Conservation (phyloP, 352 stramenopile genomes). For the Thraustochytrium striatum region DNA sequence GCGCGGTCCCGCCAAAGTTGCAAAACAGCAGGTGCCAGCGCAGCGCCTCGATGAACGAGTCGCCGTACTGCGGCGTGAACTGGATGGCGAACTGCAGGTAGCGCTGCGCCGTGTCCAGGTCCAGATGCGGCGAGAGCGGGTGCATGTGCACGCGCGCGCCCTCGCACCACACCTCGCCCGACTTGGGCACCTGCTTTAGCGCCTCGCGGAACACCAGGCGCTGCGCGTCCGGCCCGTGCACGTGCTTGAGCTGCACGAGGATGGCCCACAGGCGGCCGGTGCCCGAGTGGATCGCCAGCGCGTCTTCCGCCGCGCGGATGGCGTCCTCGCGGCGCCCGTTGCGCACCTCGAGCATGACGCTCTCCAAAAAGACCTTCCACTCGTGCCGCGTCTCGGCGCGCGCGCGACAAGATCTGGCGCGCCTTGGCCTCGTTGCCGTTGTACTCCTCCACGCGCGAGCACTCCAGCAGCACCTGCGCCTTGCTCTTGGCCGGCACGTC, state of each 20-base stretch:
- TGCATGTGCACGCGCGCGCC: slow-evolving; percentile 66
- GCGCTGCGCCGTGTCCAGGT: slow-evolving; percentile 61
- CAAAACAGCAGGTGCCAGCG: slow-evolving; percentile 29
- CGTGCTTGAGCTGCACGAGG: slow-evolving; percentile 58
- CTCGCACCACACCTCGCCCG: slow-evolving; percentile 85
- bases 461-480: slow-evolving; percentile 71
- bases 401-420: slow-evolving; percentile 65
- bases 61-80: slow-evolving; percentile 84
- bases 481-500: slow-evolving; percentile 72
- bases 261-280: slow-evolving; percentile 75
- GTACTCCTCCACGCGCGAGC: slow-evolving; percentile 72
- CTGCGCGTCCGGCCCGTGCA: slow-evolving; percentile 61
- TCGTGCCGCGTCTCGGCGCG: slow-evolving; percentile 60
- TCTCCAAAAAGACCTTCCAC: slow-evolving; percentile 77
- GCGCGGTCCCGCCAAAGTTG: slow-evolving; percentile 49
- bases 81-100: slow-evolving; percentile 76
- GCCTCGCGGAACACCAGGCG: slow-evolving; percentile 56
- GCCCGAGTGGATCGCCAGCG: slow-evolving; percentile 66
- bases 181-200: slow-evolving; percentile 77
- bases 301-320: slow-evolving; percentile 60
- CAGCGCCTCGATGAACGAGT: slow-evolving; percentile 71
- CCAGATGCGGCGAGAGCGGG: slow-evolving; percentile 70
- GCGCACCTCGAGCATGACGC: slow-evolving; percentile 69
- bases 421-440: slow-evolving; percentile 63
- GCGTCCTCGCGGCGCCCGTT: slow-evolving; percentile 60